phyloP scores from a whole-genome alignment of 345 rosid genomes.

The Conringia planisiliqua region DNA sequence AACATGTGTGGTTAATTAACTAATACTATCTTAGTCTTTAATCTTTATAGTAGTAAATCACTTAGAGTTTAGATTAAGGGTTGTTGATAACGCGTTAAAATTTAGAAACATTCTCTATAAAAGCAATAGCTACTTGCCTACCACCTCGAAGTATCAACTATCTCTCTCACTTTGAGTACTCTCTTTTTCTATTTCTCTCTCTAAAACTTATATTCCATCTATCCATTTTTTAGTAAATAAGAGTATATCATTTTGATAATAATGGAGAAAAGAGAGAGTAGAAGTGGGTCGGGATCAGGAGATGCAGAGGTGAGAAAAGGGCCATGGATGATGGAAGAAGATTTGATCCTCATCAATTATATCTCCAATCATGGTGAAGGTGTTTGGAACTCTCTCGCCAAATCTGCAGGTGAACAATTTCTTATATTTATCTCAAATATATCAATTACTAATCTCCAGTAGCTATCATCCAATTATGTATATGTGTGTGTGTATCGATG shows the following conservation, averaged over 20 bases:
- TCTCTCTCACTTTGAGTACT: neutral
- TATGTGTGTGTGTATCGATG: neutral
- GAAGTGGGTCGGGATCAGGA: conserved; percentile 53
- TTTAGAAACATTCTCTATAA: conserved; percentile 16
- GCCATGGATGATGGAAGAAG: conserved; percentile 97
- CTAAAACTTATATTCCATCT: conserved; percentile 1
- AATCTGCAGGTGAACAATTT: conserved; percentile 59
- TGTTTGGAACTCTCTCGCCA: conserved; percentile 89
- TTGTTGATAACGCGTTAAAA: neutral
- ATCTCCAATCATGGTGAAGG: conserved; percentile 91
- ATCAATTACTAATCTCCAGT: neutral
- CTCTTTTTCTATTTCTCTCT: neutral
- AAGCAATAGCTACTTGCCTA: conserved; percentile 17
- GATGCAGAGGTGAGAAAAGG: conserved; percentile 91
- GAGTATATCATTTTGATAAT: neutral
- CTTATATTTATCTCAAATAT: neutral
- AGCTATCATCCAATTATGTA: neutral
- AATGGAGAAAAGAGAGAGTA: conserved; percentile 4
- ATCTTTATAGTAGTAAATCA: neutral
- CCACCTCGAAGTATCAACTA: conserved; percentile 11
- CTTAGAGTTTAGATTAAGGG: neutral
- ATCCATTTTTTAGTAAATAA: neutral
- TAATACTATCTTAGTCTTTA: neutral
- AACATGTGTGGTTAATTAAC: neutral
- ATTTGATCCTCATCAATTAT: conserved; percentile 76